phyloP scores from a whole-genome alignment of 768 basidiomycete species.

The Amanita rimosa region DNA sequence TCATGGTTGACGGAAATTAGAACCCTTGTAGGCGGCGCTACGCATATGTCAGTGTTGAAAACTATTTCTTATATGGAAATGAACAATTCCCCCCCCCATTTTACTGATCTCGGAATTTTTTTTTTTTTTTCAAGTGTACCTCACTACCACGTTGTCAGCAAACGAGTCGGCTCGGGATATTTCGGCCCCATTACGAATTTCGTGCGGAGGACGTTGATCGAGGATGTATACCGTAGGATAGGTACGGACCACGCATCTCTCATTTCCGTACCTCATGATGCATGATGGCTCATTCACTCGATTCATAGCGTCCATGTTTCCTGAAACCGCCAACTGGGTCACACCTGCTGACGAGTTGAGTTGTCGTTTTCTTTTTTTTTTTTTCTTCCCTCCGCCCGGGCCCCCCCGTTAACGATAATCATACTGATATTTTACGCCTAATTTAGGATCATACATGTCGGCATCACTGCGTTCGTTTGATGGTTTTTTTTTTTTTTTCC shows the following conservation, averaged over 20 bases:
- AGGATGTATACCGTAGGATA: constrained; percentile 48
- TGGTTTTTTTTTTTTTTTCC: too few species aligned
- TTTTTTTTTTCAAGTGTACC: too few species aligned
- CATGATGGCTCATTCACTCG: not conserved
- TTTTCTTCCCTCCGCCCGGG: too few species aligned
- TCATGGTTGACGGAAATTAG: constrained; percentile 29
- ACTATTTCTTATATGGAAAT: too few species aligned
- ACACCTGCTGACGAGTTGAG: constrained; percentile 43
- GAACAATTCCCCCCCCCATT: too few species aligned
- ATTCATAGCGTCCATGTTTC: constrained; percentile 42
- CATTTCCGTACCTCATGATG: not conserved
- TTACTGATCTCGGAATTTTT: too few species aligned
- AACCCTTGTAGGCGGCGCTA: constrained; percentile 25
- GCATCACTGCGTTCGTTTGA: constrained; percentile 31
- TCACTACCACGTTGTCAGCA: constrained; percentile 44
- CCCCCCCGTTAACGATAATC: too few species aligned
- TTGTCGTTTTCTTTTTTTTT: too few species aligned
- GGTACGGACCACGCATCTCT: not conserved
- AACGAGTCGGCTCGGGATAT: constrained; percentile 19
- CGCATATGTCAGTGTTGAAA: constrained; percentile 51
- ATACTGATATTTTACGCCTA: too few species aligned
- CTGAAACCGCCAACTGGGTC: constrained; percentile 48
- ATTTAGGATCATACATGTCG: constrained; percentile 43
- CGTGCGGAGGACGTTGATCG: constrained; percentile 39
- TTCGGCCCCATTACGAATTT: constrained; percentile 25